A percentile compares a stretch with the other conserved stretches of the same genome.
Evolutionary conservation across 2,329 filamentous ascomycete genomes (phyloP).

Genomic region (Tolypocladium ophioglossoides): DNA sequence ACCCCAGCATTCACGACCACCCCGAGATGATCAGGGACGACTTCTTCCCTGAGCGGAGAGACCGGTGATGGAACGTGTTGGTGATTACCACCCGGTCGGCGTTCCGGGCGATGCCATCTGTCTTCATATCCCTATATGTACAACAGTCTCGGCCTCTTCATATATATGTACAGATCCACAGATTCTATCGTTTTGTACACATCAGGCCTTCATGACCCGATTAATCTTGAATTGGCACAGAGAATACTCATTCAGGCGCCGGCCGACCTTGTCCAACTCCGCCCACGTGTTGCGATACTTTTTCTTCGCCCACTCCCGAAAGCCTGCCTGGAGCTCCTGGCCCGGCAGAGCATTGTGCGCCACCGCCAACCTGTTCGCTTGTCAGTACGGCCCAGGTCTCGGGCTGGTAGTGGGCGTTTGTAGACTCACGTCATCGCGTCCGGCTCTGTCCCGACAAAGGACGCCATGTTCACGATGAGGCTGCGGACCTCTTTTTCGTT

Average conservation of each 20-base stretch:
- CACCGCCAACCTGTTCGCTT: constrained; percentile 51
- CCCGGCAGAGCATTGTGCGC: constrained; percentile 65
- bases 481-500: constrained; percentile 57
- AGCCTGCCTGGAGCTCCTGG: constrained; percentile 52
- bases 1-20: constrained; percentile 84
- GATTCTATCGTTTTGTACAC: constrained; percentile 20
- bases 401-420: not conserved
- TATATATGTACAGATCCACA: constrained; percentile 23
- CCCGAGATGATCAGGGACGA: constrained; percentile 59
- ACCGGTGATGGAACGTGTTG: not conserved
- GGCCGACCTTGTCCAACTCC: constrained; percentile 46
- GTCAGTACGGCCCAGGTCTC: not conserved
- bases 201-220: constrained; percentile 37
- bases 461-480: constrained; percentile 56
- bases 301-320: constrained; percentile 64
- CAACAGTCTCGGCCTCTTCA: constrained; percentile 21
- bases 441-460: constrained; percentile 55
- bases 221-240: constrained; percentile 38
- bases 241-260: constrained; percentile 30
- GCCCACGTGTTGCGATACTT: constrained; percentile 61
- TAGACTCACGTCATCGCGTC: constrained; percentile 58
- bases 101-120: not conserved
- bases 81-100: not conserved
- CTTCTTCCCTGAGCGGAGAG: constrained; percentile 17
- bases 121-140: constrained; percentile 16